These are phyloP conservation scores for Alnus rubra DNA, from an alignment of 306 rosid species.

Conservation along the genomic window DNA sequence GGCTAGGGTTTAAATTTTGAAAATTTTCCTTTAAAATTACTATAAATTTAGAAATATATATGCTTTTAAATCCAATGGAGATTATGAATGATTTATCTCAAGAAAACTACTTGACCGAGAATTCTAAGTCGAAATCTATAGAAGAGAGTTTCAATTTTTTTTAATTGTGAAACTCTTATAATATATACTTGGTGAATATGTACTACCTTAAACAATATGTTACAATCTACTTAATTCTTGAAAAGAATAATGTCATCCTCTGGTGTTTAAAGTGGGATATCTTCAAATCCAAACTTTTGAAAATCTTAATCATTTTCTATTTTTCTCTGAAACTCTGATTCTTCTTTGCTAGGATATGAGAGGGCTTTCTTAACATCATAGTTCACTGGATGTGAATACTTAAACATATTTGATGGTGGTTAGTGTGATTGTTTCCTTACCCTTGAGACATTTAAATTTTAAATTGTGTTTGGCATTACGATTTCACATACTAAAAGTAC, in stretches of 20 bases:
- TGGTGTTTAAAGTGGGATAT: background rate
- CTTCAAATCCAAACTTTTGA: background rate
- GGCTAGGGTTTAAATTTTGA: too few relatives aligned
- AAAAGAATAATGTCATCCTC: background rate
- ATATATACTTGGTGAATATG: background rate
- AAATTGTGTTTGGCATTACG: too few relatives aligned
- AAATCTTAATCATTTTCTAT: too few relatives aligned
- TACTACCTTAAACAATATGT: background rate
- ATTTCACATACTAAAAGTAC: too few relatives aligned
- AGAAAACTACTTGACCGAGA: background rate
- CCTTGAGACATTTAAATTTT: background rate
- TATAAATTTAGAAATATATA: too few relatives aligned
- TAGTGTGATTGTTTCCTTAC: background rate
- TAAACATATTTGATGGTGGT: background rate
- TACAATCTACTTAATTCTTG: background rate
- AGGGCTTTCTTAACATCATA: background rate
- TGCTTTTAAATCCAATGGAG: background rate
- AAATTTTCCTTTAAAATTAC: too few relatives aligned
- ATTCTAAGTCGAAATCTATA: background rate
- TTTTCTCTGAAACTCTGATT: background rate
- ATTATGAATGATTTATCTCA: background rate
- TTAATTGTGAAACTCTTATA: background rate
- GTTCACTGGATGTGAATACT: background rate
- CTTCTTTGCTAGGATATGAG: too few relatives aligned
- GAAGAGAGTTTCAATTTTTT: background rate